Evolutionary conservation across 108 stramenopile genomes (phyloP), one percentile per base, ranked within the genome.

Genomic region (Cylindrotheca closterium): DNA sequence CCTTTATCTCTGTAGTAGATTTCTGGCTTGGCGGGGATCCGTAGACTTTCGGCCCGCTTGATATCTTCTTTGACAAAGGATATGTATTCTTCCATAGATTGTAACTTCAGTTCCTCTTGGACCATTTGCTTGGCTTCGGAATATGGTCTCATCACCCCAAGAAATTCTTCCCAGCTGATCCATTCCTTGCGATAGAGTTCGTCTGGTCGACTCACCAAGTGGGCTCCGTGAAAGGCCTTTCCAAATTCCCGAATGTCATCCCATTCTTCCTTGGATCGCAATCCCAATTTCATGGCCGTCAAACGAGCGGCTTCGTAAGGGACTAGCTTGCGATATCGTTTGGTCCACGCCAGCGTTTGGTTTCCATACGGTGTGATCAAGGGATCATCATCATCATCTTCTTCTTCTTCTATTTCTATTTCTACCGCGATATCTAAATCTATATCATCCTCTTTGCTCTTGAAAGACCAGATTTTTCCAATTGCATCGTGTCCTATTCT

Each of bases 141-240:
- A 58, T 88, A 84, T 25, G 60, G 50, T 30, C 87, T 53, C 82
- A 85, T 88, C 8, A 85, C 19, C 4, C 87, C 83, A 23, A 88
- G 48, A 67, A 79, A 88, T 55, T 88, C 87, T 29, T 88, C 87
- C 87, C 87, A 88, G 2, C 63, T 55, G 2, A 66, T 62, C 87
- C 87, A 88, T 52, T 88, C 87, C 1, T 69, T 57, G 0, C 77
- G 70, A 65, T 88, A 88, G 84, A 88, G 85, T 60, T 83, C 71
- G 34, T 88, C 87, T 2, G 87, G 87, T 50, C 70, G 34, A 22
- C 37, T 79, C 12, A 82, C 79, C 0, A 85, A 51, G 53, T 88
- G 82, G 30, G 74, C 74, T 24, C 80, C 78, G 28, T 64, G 55
- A 1, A 70, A 42, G 0, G 73, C 67, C 54, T 61, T 74, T n/a